These are phyloP conservation scores for Erodium trifolium DNA, from an alignment of 441 rosid genomes.

Conservation along the genomic window DNA sequence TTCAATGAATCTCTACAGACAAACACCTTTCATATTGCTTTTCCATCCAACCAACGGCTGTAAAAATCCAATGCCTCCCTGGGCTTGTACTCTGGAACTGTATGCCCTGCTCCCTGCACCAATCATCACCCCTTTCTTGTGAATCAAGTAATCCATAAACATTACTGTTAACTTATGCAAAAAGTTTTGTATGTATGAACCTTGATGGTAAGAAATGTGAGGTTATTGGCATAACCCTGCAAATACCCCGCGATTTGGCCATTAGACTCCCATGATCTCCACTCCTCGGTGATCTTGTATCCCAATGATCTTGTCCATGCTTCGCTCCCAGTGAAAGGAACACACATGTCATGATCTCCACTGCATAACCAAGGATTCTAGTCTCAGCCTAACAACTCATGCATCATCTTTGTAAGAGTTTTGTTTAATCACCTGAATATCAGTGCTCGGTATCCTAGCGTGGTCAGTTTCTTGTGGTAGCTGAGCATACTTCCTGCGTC, in stretches of 20 bases:
- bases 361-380: constrained; percentile 20
- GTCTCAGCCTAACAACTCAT: no score
- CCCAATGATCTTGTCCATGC: constrained; percentile 45
- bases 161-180: no score
- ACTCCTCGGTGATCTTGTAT: constrained; percentile 29
- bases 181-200: constrained; percentile 20
- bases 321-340: constrained; percentile 39
- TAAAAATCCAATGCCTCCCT: constrained; percentile 35
- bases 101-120: constrained; percentile 62
- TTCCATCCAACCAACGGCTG: constrained; percentile 34
- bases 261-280: constrained; percentile 41
- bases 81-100: constrained; percentile 63
- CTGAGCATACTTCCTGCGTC: constrained; percentile 44
- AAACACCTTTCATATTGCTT: constrained; percentile 18
- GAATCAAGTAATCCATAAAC: no score
- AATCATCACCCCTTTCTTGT: not conserved
- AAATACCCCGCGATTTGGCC: constrained; percentile 40
- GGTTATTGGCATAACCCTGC: constrained; percentile 45
- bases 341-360: constrained; percentile 42
- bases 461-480: constrained; percentile 37
- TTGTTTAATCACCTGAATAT: constrained; percentile 35
- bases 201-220: constrained; percentile 49
- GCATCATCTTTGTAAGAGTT: no score
- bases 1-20: no score
- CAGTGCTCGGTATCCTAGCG: constrained; percentile 42